Evolutionary conservation across 2,329 filamentous ascomycete genomes (phyloP), one percentile per base, ranked within the genome.

Genomic region (Colletotrichum filicis): DNA sequence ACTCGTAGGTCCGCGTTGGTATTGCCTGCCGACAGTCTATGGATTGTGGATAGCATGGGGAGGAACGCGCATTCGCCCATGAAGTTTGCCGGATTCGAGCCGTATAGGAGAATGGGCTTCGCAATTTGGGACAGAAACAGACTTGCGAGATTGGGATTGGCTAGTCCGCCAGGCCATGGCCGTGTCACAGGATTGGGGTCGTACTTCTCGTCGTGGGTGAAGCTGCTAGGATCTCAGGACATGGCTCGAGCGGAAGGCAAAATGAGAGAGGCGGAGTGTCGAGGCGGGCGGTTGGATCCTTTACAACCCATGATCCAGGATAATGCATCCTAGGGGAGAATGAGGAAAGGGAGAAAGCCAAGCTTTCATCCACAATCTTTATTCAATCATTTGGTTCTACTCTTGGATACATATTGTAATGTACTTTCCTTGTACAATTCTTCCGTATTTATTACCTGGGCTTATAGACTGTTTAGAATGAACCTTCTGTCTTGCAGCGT

Each of bases 11-110:
- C 70, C 0, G 46, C 66, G 3, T 19, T 73, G 12, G 66, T 73
- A 0, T 6, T 73, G 5, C 70, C 70, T 2, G 52, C 70, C 5
- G 70, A 73, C 9, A 61, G 70, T 4, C 70, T 73, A 24, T 73
- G 70, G 70, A 73, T 73, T 2, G 70, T 73, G 5, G 70, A 73
- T 28, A 73, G 70, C 49, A 70, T 73, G 66, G 63, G 55, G 2
- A 56, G 70, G 1, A 67, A 67, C 11, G 70, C 60, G 1, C 70
- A 73, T 22, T 73, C 70, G 9, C 70, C 70, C 6, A 73, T 73
- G 42, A 73, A 70, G 35, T 73, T 66, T 19, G 66, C 70, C 1
- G 70, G 70, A 3, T 73, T 73, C 24, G 66, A 55, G 22, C 70
- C 70, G 1, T 73, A 73, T 14, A 26, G 70, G 14, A 16, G 16